Base-by-base conservation (phyloP, 345 rosid genomes). In the Abelmoschus esculentus region DNA sequence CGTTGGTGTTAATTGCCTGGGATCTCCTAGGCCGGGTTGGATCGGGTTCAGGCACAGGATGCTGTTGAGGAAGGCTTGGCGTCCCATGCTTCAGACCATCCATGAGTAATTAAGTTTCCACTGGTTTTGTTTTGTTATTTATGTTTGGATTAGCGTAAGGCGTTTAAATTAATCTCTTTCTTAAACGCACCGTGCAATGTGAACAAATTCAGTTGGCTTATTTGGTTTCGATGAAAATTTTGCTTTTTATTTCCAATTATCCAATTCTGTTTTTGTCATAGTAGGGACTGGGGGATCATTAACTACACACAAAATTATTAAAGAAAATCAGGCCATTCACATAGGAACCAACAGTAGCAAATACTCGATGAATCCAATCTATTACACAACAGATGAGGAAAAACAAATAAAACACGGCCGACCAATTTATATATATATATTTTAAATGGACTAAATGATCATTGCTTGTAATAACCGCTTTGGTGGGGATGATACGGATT, bases 391-490 rank as follows among this genome's bases (percentile, higher is more conserved):
- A 11, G 10, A 28, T 44, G 70, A 60, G n/a, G 28, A 28, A 17
- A 15, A 3, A 3, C 7, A 18, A 31, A 31, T 0, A 31, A 4
- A 31, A 31, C 6, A 7, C 55, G 38, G 22, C 32, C 3, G 42
- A 66, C 40, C 36, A 38, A 22, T 22, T 59, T 71, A 70, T 71
- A 6, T 6, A n/a, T 15, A 22, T 7, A 52, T 52, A n/a, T n/a
- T 47, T 10, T 13, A 0, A 22, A 15, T 59, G 68, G 36, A 12
- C 49, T 67, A 62, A 55, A 69, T 28, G 5, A 55, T 76, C 75
- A 86, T 71, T 86, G 93, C 85, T 86, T 88, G 78, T 90, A 88
- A 76, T 91, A 91, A 62, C 96, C 89, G 12, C 92, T 73, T 85
- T 89, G 96, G 74, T 83, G 83, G 59, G 87, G 92, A 1, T 83